Base-by-base conservation (phyloP, 352 stramenopile species). In the Globisporangium viniferum region DNA sequence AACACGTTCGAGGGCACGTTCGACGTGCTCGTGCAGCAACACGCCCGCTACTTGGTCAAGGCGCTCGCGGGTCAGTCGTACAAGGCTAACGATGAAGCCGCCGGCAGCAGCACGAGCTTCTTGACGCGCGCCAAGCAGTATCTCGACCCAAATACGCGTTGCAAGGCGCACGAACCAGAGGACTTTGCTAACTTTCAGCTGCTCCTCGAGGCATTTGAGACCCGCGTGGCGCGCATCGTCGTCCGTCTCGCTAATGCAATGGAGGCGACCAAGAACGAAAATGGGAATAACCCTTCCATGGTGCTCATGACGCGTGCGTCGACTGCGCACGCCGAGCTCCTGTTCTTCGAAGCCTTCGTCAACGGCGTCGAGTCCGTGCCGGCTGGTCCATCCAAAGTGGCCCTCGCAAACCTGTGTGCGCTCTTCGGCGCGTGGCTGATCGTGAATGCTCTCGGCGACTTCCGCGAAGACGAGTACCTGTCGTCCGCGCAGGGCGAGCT, bases 1-100 rank as follows among this genome's bases (percentile, higher is more conserved):
- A 78, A 62, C 59, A 93, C 85, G 14, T 89, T 76, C 65, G 82
- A 93, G 78, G 85, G 82, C 22, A 93, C 82, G 24, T 86, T 82
- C 53, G 82, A 93, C 66, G 83, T 93, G 61, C 73, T 93, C 33
- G 75, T 89, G 31, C 78, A 90, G 63, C 82, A 93, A 46, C 82
- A 91, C 64, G 73, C 76, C 12, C 79, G 78, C 0, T 91, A 81
- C 65, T 65, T 93, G 10, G 39, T 88, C 18, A 92, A 92, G 74
- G 56, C 62, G 41, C 41, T 49, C 41, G 1, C 41, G 15, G 0
- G 5, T 2, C 18, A n/a, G 41, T 9, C 15, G 2, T n/a, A 18
- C 15, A 49, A 49, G 18, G 15, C 8, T 44, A 46, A 18, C 18
- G 18, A 8, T 10, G 15, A 5, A 22, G 41, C 18, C 15, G 41